These are phyloP conservation scores for Cotoneaster glaucophyllus DNA, from an alignment of 306 rosid species.

Conservation along the genomic window DNA sequence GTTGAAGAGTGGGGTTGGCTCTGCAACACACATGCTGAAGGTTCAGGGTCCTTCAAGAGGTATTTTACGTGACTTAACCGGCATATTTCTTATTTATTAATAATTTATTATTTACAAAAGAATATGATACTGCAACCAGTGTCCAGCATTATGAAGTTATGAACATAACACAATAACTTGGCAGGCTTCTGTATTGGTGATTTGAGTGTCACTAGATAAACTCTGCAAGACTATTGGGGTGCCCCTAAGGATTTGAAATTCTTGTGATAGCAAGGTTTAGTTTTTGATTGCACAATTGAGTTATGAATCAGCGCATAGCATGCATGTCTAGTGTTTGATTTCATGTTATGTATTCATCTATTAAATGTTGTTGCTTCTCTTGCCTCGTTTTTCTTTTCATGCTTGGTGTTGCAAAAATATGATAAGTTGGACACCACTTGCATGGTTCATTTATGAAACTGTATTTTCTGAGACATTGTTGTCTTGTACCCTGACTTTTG, in stretches of 20 bases:
- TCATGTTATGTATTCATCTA: too few species aligned
- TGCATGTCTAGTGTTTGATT: background rate
- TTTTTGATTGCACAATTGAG: background rate
- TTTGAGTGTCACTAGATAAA: background rate
- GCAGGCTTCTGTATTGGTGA: background rate
- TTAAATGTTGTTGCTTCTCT: too few species aligned
- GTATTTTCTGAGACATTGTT: background rate
- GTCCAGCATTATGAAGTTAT: background rate
- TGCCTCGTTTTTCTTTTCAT: background rate
- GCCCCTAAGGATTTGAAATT: background rate
- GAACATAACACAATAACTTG: background rate
- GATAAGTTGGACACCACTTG: background rate
- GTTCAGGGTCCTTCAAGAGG: conserved; percentile 70
- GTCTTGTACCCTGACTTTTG: background rate
- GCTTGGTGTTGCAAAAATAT: background rate
- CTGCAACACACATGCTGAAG: conserved; percentile 60
- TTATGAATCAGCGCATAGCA: background rate
- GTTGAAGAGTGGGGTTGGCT: conserved; percentile 92
- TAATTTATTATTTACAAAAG: background rate
- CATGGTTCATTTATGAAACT: background rate
- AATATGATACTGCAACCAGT: background rate
- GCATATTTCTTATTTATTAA: background rate
- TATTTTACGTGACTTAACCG: conserved; percentile 11
- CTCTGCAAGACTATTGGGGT: background rate
- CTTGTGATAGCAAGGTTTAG: background rate